phyloP scores from a whole-genome alignment of 176 grass and related monocot species.

The Pontederia crassipes region DNA sequence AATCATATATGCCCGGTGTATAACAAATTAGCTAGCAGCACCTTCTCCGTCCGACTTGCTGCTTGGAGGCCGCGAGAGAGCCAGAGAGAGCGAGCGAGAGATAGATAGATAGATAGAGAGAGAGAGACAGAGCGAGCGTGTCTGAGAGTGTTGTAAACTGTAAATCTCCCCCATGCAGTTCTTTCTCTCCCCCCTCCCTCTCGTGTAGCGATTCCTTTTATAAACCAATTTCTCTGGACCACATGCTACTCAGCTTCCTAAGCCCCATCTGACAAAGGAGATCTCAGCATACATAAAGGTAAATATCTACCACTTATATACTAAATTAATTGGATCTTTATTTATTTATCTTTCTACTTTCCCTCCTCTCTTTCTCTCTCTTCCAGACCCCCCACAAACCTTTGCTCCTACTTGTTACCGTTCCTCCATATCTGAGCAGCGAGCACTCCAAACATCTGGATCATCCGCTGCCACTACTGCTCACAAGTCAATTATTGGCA shows the following conservation, averaged over 20 bases:
- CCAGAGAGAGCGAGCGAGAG: too few species aligned
- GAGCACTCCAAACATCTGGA: not conserved
- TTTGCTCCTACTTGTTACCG: not conserved
- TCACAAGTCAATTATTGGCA: too few species aligned
- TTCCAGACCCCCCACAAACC: not conserved
- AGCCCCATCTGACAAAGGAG: not conserved
- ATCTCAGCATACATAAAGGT: not conserved
- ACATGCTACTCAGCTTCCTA: not conserved
- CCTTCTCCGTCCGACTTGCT: too few species aligned
- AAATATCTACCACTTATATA: not conserved
- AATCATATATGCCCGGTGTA: too few species aligned
- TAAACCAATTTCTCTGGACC: not conserved
- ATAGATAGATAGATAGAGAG: too few species aligned
- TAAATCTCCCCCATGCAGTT: too few species aligned
- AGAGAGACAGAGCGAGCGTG: too few species aligned
- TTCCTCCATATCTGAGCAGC: not conserved
- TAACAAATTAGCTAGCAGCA: too few species aligned
- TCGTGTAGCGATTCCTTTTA: not conserved
- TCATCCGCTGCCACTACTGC: too few species aligned
- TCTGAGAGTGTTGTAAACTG: too few species aligned
- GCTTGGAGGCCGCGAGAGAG: too few species aligned
- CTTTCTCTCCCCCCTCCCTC: too few species aligned
- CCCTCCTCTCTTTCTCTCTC: not conserved
- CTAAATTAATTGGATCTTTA: not conserved
- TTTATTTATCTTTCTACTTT: not conserved